A percentile compares a stretch with the other conserved stretches of the same genome.
phyloP scores from a whole-genome alignment of 2,329 filamentous ascomycete species.

The Sporothrix schenckii region DNA sequence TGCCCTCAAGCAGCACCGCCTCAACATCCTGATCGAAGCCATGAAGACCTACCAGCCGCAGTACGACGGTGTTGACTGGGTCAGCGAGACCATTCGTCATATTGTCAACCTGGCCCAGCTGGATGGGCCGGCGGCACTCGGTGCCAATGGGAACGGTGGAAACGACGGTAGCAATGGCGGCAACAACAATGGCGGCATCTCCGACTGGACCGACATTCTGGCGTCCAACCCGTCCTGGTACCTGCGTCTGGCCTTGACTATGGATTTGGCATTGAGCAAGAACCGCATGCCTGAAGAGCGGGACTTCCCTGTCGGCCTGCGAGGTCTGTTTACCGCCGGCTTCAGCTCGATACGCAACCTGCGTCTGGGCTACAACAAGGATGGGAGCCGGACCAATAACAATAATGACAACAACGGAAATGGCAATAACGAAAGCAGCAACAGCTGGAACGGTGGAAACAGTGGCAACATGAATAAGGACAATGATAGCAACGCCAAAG shows the following conservation, averaged over 20 bases:
- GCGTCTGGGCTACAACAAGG: conserved; percentile 24
- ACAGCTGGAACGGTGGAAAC: not conserved
- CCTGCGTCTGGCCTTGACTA: conserved; percentile 35
- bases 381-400: not conserved
- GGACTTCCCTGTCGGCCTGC: conserved; percentile 35
- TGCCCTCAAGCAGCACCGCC: conserved; percentile 48
- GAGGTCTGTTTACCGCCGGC: conserved; percentile 31
- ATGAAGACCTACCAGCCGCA: conserved; percentile 38
- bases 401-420: not conserved
- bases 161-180: not conserved
- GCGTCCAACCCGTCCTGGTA: conserved; percentile 35
- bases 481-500: not conserved
- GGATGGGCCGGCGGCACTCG: conserved; percentile 28
- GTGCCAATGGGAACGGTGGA: not conserved
- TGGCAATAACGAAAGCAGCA: not conserved
- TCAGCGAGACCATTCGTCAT: conserved; percentile 36
- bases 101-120: conserved; percentile 35
- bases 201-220: conserved; percentile 36
- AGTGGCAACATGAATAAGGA: not conserved
- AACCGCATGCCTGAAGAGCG: conserved; percentile 37
- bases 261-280: conserved; percentile 37
- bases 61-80: conserved; percentile 36
- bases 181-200: conserved; percentile 2
- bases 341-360: conserved; percentile 21
- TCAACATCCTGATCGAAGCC: conserved; percentile 36